A percentile compares a stretch with the other conserved stretches of the same genome.
Evolutionary conservation across 352 stramenopile species (phyloP).

Genomic region (Globisporangium recalcitrans): DNA sequence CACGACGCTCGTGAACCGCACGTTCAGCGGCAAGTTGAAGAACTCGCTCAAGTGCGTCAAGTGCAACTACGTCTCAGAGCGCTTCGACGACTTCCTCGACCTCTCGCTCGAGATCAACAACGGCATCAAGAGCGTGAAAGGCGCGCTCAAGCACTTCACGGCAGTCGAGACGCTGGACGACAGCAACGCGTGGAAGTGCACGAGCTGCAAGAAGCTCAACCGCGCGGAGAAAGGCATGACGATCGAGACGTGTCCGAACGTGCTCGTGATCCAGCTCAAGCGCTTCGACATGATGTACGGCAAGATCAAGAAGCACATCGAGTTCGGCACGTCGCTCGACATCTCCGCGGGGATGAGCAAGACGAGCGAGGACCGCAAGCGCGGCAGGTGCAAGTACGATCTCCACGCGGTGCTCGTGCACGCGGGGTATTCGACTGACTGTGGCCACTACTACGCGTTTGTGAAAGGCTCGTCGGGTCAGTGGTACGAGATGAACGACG

Average conservation of each 20-base stretch:
- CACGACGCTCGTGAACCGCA: constrained; percentile 79
- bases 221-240: constrained; percentile 79
- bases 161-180: constrained; percentile 78
- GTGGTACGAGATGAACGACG: constrained; percentile 93
- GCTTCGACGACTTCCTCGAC: constrained; percentile 84
- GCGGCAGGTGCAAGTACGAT: constrained; percentile 58
- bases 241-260: constrained; percentile 78
- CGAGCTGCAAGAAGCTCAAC: constrained; percentile 68
- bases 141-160: constrained; percentile 80
- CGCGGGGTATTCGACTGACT: constrained; percentile 82
- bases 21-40: constrained; percentile 83
- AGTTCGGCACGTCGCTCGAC: constrained; percentile 66
- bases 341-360: constrained; percentile 58
- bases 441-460: constrained; percentile 90
- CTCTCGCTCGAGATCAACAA: constrained; percentile 84
- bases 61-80: constrained; percentile 75
- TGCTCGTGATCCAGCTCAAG: constrained; percentile 89
- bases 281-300: constrained; percentile 83
- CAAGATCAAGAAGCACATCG: constrained; percentile 88
- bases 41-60: constrained; percentile 83
- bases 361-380: constrained; percentile 40
- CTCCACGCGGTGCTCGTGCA: constrained; percentile 85
- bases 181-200: constrained; percentile 85
- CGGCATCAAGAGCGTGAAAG: constrained; percentile 64
- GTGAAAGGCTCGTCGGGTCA: constrained; percentile 83